phyloP scores from a whole-genome alignment of 192 early-diverging fungal species.

The Coemansia sp. region DNA sequence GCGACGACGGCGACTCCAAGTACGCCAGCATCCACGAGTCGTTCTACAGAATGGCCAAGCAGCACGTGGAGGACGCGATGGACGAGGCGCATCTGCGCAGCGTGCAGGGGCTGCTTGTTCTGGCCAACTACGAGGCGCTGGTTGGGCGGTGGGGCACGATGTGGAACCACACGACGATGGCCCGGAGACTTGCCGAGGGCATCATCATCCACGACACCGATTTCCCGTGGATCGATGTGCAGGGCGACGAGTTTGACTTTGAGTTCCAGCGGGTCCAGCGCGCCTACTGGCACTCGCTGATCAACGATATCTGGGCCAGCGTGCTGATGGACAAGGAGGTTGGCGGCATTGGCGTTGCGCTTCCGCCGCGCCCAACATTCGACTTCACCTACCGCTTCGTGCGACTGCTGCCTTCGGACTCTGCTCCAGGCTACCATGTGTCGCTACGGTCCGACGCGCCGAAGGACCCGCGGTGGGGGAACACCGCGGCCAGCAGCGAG shows the following conservation, averaged over 20 bases:
- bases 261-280: constrained; percentile 52
- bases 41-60: constrained; percentile 48
- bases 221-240: constrained; percentile 51
- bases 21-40: constrained; percentile 43
- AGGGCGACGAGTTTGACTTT: constrained; percentile 47
- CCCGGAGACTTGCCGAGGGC: constrained; percentile 47
- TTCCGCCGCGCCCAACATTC: constrained; percentile 39
- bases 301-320: constrained; percentile 52
- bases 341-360: constrained; percentile 38
- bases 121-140: constrained; percentile 54
- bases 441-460: constrained; percentile 26
- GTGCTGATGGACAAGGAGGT: constrained; percentile 56
- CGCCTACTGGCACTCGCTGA: constrained; percentile 56
- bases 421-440: constrained; percentile 37
- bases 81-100: constrained; percentile 52
- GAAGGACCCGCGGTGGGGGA: constrained; percentile 32
- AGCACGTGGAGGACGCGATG: constrained; percentile 53
- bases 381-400: constrained; percentile 49
- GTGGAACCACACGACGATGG: constrained; percentile 58
- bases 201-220: constrained; percentile 48
- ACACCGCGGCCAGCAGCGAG: constrained; percentile 50
- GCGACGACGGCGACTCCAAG: constrained; percentile 27
- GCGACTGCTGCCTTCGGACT: constrained; percentile 18
- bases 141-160: constrained; percentile 55
- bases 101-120: constrained; percentile 49